Percentiles rank a stretch among this genome's conserved stretches.
phyloP scores from a whole-genome alignment of 805 yeast species.

The Ogataea ganodermae region DNA sequence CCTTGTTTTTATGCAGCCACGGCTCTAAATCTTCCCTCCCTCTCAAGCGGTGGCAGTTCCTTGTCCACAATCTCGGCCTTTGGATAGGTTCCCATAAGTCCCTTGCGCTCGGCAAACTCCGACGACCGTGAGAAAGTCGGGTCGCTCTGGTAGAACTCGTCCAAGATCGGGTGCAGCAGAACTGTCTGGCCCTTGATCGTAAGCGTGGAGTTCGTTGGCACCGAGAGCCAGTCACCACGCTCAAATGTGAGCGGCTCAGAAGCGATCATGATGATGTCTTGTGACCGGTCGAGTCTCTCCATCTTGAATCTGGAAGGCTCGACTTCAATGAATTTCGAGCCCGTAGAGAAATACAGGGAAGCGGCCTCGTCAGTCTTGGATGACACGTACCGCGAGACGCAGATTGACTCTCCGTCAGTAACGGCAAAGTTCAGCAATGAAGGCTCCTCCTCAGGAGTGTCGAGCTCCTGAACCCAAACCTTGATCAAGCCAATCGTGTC shows the following conservation, averaged over 20 bases:
- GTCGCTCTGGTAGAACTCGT: constrained; percentile 80
- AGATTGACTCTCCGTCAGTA: constrained; percentile 86
- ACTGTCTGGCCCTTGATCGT: constrained; percentile 86
- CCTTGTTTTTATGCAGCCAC: constrained; percentile 1
- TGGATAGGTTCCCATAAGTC: constrained; percentile 91
- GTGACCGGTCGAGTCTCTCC: constrained; percentile 92
- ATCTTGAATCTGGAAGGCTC: constrained; percentile 90
- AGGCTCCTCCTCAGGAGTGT: constrained; percentile 59
- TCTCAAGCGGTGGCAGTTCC: constrained; percentile 74
- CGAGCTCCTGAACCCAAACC: constrained; percentile 72
- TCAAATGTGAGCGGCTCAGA: constrained; percentile 96
- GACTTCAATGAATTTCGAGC: constrained; percentile 86
- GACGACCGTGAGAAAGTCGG: constrained; percentile 71
- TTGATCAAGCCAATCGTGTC: constrained; percentile 75
- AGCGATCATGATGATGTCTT: constrained; percentile 91
- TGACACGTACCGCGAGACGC: constrained; percentile 85
- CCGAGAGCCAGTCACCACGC: constrained; percentile 96
- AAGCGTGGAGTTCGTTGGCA: constrained; percentile 86
- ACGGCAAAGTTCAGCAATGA: constrained; percentile 91
- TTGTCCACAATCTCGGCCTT: constrained; percentile 49
- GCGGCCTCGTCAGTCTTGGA: constrained; percentile 95
- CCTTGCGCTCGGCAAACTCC: constrained; percentile 84
- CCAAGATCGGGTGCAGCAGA: constrained; percentile 84
- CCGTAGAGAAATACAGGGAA: constrained; percentile 90
- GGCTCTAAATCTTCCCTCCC: constrained; percentile 57